A percentile compares a stretch with the other conserved stretches of the same genome.
Evolutionary conservation across 805 yeast genomes (phyloP).

Genomic region (Kurtzmaniella fragi): DNA sequence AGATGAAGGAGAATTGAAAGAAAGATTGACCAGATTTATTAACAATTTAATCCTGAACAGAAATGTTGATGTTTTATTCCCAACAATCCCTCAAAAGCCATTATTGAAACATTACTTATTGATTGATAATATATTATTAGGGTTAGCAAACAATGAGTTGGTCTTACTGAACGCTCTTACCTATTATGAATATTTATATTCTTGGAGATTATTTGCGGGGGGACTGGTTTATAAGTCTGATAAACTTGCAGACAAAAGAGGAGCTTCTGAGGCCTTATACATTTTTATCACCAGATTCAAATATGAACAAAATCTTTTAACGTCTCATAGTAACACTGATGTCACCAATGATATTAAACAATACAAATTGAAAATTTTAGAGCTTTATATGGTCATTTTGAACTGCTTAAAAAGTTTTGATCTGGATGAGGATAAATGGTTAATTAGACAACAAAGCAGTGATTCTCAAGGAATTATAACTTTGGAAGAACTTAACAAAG

Average conservation of each 20-base stretch:
- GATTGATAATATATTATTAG: constrained; percentile 28
- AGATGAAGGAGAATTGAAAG: constrained; percentile 7
- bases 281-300: constrained; percentile 32
- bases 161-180: constrained; percentile 24
- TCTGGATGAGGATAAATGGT: constrained; percentile 33
- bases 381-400: constrained; percentile 36
- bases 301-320: constrained; percentile 15
- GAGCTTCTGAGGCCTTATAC: constrained; percentile 36
- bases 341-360: constrained; percentile 22
- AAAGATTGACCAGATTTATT: constrained; percentile 20
- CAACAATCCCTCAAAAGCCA: constrained; percentile 5
- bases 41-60: constrained; percentile 19
- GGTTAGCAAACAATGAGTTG: constrained; percentile 27
- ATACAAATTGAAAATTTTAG: constrained; percentile 34
- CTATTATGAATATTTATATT: constrained; percentile 33
- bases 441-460: constrained; percentile 16
- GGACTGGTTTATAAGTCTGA: constrained; percentile 8
- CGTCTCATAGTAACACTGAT: constrained; percentile 5
- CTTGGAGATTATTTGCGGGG: constrained; percentile 36
- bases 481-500: constrained; percentile 24
- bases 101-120: constrained; percentile 17
- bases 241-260: constrained; percentile 27
- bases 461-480: constrained; percentile 15
- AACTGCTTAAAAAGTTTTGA: constrained; percentile 32
- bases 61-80: constrained; percentile 19